These are phyloP conservation scores for Dioscorea alata DNA, from an alignment of 106 monocot genomes.

Conservation along the genomic window DNA sequence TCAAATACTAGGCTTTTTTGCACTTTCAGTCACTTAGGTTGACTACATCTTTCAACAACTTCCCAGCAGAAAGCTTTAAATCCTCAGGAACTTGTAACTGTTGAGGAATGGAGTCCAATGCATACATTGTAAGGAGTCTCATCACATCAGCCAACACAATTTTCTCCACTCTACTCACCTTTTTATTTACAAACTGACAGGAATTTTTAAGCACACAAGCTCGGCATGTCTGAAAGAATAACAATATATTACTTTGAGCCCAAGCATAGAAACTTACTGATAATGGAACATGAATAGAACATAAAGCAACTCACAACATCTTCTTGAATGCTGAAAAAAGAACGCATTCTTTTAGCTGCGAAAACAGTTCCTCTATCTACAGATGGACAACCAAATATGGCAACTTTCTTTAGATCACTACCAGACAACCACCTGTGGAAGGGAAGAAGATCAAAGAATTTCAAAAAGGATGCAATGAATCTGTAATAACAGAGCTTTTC, in stretches of 20 bases:
- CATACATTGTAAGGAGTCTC: constrained; percentile 45
- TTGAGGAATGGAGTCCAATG: constrained; percentile 29
- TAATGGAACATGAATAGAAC: not conserved
- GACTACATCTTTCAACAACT: constrained; percentile 52
- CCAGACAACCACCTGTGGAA: constrained; percentile 69
- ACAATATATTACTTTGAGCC: constrained; percentile 1
- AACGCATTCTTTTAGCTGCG: constrained; percentile 72
- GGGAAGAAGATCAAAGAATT: not conserved
- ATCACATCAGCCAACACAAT: constrained; percentile 47
- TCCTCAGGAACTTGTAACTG: constrained; percentile 29
- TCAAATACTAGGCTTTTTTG: no score
- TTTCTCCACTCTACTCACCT: constrained; percentile 30
- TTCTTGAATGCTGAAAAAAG: constrained; percentile 75
- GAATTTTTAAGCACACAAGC: constrained; percentile 52
- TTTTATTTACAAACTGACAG: constrained; percentile 56
- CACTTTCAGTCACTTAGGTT: constrained; percentile 41
- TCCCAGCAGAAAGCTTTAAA: constrained; percentile 40
- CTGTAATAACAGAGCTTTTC: not conserved
- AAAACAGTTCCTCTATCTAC: constrained; percentile 55
- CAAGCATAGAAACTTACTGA: not conserved
- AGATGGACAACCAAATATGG: constrained; percentile 65
- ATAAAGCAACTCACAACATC: constrained; percentile 37
- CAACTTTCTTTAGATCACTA: constrained; percentile 60
- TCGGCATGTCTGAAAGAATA: constrained; percentile 46
- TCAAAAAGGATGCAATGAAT: not conserved